Percentiles rank a stretch among this genome's conserved stretches.
These are phyloP conservation scores for Colletotrichum zoysiae DNA, from an alignment of 2,329 filamentous ascomycete species.

Conservation along the genomic window DNA sequence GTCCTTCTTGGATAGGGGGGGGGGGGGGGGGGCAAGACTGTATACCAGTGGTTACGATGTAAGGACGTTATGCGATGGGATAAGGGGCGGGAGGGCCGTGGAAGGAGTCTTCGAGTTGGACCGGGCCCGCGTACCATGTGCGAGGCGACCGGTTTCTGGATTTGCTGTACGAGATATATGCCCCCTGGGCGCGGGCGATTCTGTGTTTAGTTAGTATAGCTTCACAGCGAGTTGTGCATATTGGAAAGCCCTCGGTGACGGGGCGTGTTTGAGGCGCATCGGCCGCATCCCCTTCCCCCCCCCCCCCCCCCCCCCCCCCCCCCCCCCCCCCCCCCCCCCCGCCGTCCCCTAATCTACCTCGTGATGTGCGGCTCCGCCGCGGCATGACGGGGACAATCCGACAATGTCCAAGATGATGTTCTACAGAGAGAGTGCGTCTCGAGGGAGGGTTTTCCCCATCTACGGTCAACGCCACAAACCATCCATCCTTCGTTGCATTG, in stretches of 20 bases:
- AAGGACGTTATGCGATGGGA: not conserved
- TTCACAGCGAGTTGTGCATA: conserved; percentile 18
- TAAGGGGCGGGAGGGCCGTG: not conserved
- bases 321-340: too few species aligned
- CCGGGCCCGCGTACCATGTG: not conserved
- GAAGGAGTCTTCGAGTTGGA: not conserved
- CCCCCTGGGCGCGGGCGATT: not conserved
- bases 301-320: too few species aligned
- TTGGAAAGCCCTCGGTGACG: not conserved
- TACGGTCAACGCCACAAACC: not conserved
- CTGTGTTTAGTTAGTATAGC: conserved; percentile 1
- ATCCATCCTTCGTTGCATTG: not conserved
- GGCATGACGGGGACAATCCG: not conserved
- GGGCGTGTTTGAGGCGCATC: not conserved
- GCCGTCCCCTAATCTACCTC: too few species aligned
- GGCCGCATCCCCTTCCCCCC: too few species aligned
- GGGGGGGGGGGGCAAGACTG: too few species aligned
- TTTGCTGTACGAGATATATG: conserved; percentile 3
- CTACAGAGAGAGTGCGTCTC: not conserved
- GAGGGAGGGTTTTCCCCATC: too few species aligned
- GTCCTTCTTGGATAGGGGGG: conserved; percentile 55
- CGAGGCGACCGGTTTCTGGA: not conserved
- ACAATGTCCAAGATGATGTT: not conserved
- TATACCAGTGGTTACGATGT: not conserved
- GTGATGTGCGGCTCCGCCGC: not conserved